Evolutionary conservation across 1,284 basidiomycete genomes (phyloP).

Genomic region (Mycena sp.): DNA sequence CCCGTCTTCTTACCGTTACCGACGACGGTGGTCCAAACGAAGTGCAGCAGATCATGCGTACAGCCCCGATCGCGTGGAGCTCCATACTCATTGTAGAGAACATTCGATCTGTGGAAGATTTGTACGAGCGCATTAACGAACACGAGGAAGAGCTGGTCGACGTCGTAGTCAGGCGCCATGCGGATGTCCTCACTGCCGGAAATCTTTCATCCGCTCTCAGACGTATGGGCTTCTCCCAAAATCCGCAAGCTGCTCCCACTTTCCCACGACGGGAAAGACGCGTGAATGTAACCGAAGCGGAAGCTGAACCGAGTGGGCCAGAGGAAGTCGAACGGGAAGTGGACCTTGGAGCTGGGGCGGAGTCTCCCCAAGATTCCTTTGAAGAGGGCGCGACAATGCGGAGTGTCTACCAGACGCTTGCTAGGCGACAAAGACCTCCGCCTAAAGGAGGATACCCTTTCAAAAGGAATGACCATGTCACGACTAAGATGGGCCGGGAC

Average conservation of each 20-base stretch:
- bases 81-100: not conserved
- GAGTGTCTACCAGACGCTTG: constrained; percentile 1
- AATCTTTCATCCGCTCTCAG: not conserved
- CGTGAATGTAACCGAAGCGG: not conserved
- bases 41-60: not conserved
- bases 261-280: not conserved
- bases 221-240: not conserved
- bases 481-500: constrained; percentile 9
- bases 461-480: constrained; percentile 13
- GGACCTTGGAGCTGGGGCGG: too few relatives aligned
- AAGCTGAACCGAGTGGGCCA: not conserved
- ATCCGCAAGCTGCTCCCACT: not conserved
- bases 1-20: too few relatives aligned
- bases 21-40: not conserved
- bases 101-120: not conserved
- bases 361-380: too few relatives aligned
- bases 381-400: too few relatives aligned
- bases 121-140: not conserved
- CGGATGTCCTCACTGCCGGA: not conserved
- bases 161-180: not conserved
- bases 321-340: not conserved
- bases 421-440: not conserved
- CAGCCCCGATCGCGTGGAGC: not conserved
- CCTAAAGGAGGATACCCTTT: constrained; percentile 17
- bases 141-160: constrained; percentile 4